Evolutionary conservation across 768 basidiomycete genomes (phyloP).

Genomic region (Agaricus subrufescens): DNA sequence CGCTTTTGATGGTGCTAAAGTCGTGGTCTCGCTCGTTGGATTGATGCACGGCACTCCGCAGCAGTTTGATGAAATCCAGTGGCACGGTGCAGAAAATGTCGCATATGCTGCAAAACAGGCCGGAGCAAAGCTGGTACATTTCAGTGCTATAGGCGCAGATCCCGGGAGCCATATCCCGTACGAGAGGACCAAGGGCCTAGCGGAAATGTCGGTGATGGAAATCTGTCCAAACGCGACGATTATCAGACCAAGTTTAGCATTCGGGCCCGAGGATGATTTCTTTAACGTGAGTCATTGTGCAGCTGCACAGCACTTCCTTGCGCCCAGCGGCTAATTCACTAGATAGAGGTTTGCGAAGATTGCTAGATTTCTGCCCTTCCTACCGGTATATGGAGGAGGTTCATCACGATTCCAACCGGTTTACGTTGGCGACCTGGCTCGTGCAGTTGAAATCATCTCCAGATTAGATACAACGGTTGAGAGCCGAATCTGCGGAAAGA

Average conservation of each 20-base stretch:
- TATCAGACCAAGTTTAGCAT: conserved; percentile 67
- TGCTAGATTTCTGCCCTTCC: conserved; percentile 56
- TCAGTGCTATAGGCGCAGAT: conserved; percentile 78
- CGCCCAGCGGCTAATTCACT: background rate
- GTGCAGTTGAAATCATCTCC: conserved; percentile 53
- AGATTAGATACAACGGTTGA: conserved; percentile 37
- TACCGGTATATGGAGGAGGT: conserved; percentile 79
- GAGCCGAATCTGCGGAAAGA: conserved; percentile 46
- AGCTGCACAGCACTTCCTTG: conserved; percentile 8
- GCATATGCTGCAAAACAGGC: conserved; percentile 44
- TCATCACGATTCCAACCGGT: conserved; percentile 65
- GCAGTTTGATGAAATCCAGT: conserved; percentile 58
- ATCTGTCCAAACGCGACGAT: conserved; percentile 51
- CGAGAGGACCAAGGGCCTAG: conserved; percentile 55
- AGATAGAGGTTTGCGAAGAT: conserved; percentile 58
- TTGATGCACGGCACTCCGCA: conserved; percentile 52
- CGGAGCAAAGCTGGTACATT: conserved; percentile 57
- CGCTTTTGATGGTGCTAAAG: conserved; percentile 51
- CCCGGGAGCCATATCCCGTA: conserved; percentile 53
- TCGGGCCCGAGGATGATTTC: conserved; percentile 74
- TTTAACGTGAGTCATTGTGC: conserved; percentile 51
- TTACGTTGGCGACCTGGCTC: conserved; percentile 65
- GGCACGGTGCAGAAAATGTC: conserved; percentile 64
- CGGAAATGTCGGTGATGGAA: conserved; percentile 48
- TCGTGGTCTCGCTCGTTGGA: conserved; percentile 68